Conservation (phyloP, 805 yeast genomes). For the Cyberlindnera galapagoensis region DNA sequence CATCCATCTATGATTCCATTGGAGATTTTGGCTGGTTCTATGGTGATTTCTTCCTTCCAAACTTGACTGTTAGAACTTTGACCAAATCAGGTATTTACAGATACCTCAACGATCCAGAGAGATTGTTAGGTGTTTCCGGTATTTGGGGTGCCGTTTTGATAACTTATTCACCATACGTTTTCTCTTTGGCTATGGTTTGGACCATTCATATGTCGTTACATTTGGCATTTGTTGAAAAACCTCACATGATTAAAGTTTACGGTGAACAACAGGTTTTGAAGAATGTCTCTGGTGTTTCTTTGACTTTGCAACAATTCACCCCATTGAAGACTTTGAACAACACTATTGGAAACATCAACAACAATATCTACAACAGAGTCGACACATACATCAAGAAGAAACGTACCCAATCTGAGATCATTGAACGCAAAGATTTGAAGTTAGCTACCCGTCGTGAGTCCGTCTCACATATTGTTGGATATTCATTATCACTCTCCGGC, state of each 20-base stretch:
- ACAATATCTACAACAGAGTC: conserved; percentile 34
- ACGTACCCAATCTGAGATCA: conserved; percentile 20
- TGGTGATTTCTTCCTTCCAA: conserved; percentile 75
- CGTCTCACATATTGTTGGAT: conserved; percentile 23
- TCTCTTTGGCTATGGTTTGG: conserved; percentile 57
- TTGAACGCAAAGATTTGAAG: conserved; percentile 7
- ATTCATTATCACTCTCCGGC: conserved; percentile 24
- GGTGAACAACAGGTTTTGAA: conserved; percentile 56
- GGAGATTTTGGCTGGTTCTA: conserved; percentile 89
- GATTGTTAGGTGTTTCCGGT: conserved; percentile 70
- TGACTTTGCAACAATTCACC: conserved; percentile 30
- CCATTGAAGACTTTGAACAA: conserved; percentile 30
- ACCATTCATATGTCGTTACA: conserved; percentile 58
- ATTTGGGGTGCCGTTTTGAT: conserved; percentile 67
- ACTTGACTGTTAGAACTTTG: conserved; percentile 40
- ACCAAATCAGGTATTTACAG: conserved; percentile 79
- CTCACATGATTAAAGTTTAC: conserved; percentile 70
- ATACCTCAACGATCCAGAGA: conserved; percentile 78
- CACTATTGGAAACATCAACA: conserved; percentile 37
- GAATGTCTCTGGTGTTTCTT: conserved; percentile 40
- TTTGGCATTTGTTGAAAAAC: conserved; percentile 66
- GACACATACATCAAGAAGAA: conserved; percentile 23
- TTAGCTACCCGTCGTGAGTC: conserved; percentile 9
- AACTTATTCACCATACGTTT: conserved; percentile 44
- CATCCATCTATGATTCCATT: conserved; percentile 60